These are phyloP conservation scores for Pistacia vera DNA, from an alignment of 345 rosid species.

Conservation along the genomic window DNA sequence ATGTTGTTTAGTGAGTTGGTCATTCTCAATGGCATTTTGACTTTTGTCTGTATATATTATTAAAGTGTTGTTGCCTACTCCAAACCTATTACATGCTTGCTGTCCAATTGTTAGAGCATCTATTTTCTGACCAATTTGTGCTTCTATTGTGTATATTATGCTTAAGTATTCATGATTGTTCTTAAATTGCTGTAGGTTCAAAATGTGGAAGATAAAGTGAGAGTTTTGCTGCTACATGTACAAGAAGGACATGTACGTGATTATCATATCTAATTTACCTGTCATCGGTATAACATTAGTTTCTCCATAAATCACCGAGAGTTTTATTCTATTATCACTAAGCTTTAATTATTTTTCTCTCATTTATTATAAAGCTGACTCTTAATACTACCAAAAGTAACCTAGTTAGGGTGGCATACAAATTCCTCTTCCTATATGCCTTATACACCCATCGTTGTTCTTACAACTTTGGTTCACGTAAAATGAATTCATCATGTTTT, in stretches of 20 bases:
- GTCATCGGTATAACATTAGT: constrained; percentile 2
- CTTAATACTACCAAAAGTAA: not conserved
- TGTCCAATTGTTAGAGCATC: not conserved
- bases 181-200: constrained; percentile 56
- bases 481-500: no score
- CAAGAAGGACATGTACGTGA: constrained; percentile 61
- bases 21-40: not conserved
- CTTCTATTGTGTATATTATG: not conserved
- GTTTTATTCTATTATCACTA: not conserved
- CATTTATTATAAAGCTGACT: not conserved
- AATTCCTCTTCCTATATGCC: not conserved
- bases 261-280: constrained; percentile 1
- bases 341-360: not conserved
- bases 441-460: not conserved
- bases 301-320: not conserved
- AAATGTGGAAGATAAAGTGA: constrained; percentile 79
- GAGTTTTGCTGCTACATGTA: constrained; percentile 55
- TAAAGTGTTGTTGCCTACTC: not conserved
- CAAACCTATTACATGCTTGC: not conserved
- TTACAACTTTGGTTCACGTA: not conserved
- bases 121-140: not conserved
- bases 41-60: not conserved
- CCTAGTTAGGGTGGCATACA: not conserved
- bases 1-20: not conserved
- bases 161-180: not conserved